Percentiles rank a stretch among this genome's conserved stretches.
These are phyloP conservation scores for Fusarium fracticaudum DNA, from an alignment of 2,329 filamentous ascomycete species.

Conservation along the genomic window DNA sequence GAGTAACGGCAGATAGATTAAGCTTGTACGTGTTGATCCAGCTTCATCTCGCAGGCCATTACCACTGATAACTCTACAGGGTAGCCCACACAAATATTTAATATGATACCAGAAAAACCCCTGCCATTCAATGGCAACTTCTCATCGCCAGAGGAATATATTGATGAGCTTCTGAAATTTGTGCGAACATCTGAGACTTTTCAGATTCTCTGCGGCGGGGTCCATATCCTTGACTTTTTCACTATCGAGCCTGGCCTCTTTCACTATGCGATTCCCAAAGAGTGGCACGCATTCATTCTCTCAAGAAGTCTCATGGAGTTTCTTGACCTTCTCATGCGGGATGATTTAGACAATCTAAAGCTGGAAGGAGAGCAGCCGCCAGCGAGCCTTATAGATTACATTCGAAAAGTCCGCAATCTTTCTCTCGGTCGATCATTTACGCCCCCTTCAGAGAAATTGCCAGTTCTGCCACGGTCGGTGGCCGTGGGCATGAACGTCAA, in stretches of 20 bases:
- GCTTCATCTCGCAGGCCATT: background rate
- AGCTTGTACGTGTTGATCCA: background rate
- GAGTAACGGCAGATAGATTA: background rate
- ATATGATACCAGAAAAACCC: conserved; percentile 60
- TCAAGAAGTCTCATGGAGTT: conserved; percentile 77
- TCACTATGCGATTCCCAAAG: conserved; percentile 75
- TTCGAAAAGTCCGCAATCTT: conserved; percentile 74
- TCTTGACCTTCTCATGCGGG: conserved; percentile 81
- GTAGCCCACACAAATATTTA: conserved; percentile 22
- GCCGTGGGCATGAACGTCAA: conserved; percentile 95
- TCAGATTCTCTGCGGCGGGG: conserved; percentile 91
- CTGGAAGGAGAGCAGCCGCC: conserved; percentile 53
- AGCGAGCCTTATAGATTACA: conserved; percentile 74
- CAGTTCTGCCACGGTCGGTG: conserved; percentile 74
- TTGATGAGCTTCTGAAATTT: conserved; percentile 81
- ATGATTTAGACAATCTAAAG: conserved; percentile 66
- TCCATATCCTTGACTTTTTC: conserved; percentile 97
- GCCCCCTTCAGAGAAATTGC: conserved; percentile 55
- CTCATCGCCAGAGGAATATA: conserved; percentile 76
- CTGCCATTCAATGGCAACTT: conserved; percentile 80
- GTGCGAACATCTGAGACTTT: conserved; percentile 78
- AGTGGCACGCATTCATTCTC: conserved; percentile 85
- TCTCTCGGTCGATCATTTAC: conserved; percentile 72
- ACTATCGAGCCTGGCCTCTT: conserved; percentile 87
- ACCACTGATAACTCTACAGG: conserved; percentile 26